Evolutionary conservation across 1,284 basidiomycete species (phyloP), one percentile per base, ranked within the genome.

Genomic region (Melanopsichium pennsylvanicum): DNA sequence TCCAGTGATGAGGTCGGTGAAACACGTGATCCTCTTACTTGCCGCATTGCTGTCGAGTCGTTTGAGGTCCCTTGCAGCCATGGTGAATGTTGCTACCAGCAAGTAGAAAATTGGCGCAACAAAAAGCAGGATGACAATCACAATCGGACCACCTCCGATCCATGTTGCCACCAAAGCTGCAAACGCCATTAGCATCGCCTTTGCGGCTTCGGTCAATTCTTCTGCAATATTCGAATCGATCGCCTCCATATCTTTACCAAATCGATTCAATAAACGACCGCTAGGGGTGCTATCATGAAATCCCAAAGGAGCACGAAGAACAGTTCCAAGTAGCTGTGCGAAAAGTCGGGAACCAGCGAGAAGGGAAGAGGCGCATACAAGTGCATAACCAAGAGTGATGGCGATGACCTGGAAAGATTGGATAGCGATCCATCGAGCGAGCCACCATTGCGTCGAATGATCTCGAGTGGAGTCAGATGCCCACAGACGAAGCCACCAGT

Each of bases 1-100:
- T n/a, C 92, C 92, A 10, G 88, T 88, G n/a, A 95, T 84, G 12
- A 89, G 88, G 82, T 97, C 94, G 34, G 89, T 89, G 78, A 93
- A 87, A 81, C 92, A 90, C 2, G 90, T 87, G 77, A 93, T 93
- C 15, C 92, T 83, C 2, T 87, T 81, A 2, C 87, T 88, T 4
- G 81, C 74, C 69, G 90, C 84, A n/a, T 89, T 73, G 0, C 88
- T 88, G 75, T 90, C 89, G 19, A 90, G 79, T 10, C 88, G 85
- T 84, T 96, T 96, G 63, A 96, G 84, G 79, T 96, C 93, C 70
- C 93, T 85, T 3, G 93, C 92, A 1, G 88, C 85, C 27, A 91
- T 87, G 79, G 96, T 97, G 83, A 94, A 95, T 1, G 85, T 81
- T 5, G 90, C 88, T 43, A 70, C 59, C n/a, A 75, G 46, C 27